Evolutionary conservation across 2,329 filamentous ascomycete genomes (phyloP).

Genomic region (Nigrospora osmanthi): DNA sequence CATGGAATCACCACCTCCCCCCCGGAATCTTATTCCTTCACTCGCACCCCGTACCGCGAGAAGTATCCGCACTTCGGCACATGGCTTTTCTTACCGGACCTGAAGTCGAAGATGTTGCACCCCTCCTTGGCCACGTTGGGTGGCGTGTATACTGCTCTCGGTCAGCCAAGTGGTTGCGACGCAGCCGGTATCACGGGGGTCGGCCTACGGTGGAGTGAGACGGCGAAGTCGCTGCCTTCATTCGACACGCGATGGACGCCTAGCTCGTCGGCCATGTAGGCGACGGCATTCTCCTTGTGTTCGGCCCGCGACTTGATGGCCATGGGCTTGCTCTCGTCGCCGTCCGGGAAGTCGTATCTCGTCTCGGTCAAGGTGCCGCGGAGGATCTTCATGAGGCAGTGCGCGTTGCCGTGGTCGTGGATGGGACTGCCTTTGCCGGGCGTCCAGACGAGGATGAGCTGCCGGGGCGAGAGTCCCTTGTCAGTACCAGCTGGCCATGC

Average conservation of each 20-base stretch:
- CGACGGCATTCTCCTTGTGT: conserved; percentile 65
- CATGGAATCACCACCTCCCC: no score
- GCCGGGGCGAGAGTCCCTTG: conserved; percentile 7
- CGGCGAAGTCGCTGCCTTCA: conserved; percentile 64
- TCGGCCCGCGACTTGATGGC: conserved; percentile 57
- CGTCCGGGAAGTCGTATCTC: conserved; percentile 64
- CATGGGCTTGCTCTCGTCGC: conserved; percentile 46
- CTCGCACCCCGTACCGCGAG: conserved; percentile 45
- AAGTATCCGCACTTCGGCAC: conserved; percentile 65
- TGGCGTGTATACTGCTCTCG: conserved; percentile 63
- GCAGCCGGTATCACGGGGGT: background rate
- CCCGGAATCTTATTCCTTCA: no score
- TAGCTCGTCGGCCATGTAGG: conserved; percentile 87
- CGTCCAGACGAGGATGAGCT: conserved; percentile 86
- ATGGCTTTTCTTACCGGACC: conserved; percentile 66
- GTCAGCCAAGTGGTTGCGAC: conserved; percentile 11
- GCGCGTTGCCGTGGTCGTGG: conserved; percentile 82
- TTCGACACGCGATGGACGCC: conserved; percentile 81
- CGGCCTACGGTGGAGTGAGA: conserved; percentile 67
- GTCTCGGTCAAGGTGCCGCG: conserved; percentile 75
- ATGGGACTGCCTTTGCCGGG: conserved; percentile 78
- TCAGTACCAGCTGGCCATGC: conserved; percentile 10
- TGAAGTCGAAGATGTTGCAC: conserved; percentile 73
- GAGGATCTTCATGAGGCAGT: conserved; percentile 88
- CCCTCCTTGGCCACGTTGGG: conserved; percentile 80